Conservation (phyloP, 2,329 filamentous ascomycete genomes). For the Arachnopeziza araneosa region DNA sequence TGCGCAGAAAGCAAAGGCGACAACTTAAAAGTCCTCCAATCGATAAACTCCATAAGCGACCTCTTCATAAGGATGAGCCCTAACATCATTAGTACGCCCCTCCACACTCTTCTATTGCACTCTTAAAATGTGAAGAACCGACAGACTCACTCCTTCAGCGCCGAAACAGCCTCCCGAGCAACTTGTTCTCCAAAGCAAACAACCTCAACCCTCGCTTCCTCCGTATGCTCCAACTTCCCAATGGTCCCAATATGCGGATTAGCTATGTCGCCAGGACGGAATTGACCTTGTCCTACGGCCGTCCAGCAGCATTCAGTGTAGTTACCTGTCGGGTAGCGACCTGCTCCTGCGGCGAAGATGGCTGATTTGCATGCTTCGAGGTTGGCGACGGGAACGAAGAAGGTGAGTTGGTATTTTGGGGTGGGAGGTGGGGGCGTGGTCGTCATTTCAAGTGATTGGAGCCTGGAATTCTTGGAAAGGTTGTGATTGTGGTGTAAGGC, state of each 20-base stretch:
- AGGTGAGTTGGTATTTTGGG: constrained; percentile 39
- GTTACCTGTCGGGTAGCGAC: constrained; percentile 38
- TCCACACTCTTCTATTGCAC: too few species aligned
- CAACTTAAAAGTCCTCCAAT: not conserved
- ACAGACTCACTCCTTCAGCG: not conserved
- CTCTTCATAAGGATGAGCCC: not conserved
- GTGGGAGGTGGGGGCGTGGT: not conserved
- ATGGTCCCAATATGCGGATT: constrained; percentile 57
- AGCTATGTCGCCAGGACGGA: constrained; percentile 54
- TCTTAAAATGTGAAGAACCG: not conserved
- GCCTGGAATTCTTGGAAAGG: too few species aligned
- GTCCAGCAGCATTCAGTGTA: constrained; percentile 52
- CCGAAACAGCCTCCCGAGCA: not conserved
- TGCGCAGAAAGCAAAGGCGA: too few species aligned
- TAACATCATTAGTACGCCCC: too few species aligned
- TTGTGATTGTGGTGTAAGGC: too few species aligned
- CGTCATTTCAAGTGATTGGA: not conserved
- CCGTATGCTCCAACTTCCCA: constrained; percentile 51
- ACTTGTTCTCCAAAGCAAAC: constrained; percentile 55
- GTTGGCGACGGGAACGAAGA: constrained; percentile 42
- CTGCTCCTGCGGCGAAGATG: constrained; percentile 53
- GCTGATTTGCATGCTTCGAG: constrained; percentile 48
- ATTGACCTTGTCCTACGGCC: constrained; percentile 55
- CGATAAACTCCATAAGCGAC: not conserved
- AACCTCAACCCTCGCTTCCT: constrained; percentile 59